Percentiles rank a stretch among this genome's conserved stretches.
Evolutionary conservation across 805 yeast genomes (phyloP).

Genomic region (Candida lessepsii): DNA sequence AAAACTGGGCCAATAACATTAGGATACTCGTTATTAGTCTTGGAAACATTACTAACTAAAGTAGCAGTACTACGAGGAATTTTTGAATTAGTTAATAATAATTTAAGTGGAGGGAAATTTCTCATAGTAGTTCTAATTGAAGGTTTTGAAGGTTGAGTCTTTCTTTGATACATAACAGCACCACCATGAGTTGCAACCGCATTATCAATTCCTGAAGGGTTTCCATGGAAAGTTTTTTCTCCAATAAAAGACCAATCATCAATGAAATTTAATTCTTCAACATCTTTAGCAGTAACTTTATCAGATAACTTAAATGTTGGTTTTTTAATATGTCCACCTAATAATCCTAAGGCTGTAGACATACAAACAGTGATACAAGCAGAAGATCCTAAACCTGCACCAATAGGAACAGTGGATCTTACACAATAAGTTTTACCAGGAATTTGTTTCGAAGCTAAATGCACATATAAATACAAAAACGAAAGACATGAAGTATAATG

Average conservation of each 20-base stretch:
- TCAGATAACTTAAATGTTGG: constrained; percentile 38
- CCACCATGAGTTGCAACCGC: constrained; percentile 96
- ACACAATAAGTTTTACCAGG: constrained; percentile 61
- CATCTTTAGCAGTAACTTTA: constrained; percentile 26
- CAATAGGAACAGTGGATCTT: constrained; percentile 86
- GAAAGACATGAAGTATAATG: constrained; percentile 80
- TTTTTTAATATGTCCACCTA: constrained; percentile 52
- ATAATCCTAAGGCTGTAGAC: constrained; percentile 65
- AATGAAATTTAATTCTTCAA: constrained; percentile 54
- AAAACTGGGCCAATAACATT: constrained; percentile 56
- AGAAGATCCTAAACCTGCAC: constrained; percentile 95
- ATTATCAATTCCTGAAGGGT: constrained; percentile 95
- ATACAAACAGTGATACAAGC: constrained; percentile 87
- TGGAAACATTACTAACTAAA: constrained; percentile 74
- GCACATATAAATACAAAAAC: constrained; percentile 73
- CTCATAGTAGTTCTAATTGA: constrained; percentile 67
- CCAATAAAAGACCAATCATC: constrained; percentile 91
- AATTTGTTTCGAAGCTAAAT: constrained; percentile 47
- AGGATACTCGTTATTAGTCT: constrained; percentile 52
- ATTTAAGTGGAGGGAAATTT: constrained; percentile 68
- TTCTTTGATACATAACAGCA: constrained; percentile 84
- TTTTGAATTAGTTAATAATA: constrained; percentile 79
- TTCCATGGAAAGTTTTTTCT: constrained; percentile 93
- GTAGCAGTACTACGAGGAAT: constrained; percentile 87
- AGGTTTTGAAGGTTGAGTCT: constrained; percentile 48